Percentiles rank a stretch among this genome's conserved stretches.
phyloP scores from a whole-genome alignment of 2,329 filamentous ascomycete species.

The Anisogramma anomala region DNA sequence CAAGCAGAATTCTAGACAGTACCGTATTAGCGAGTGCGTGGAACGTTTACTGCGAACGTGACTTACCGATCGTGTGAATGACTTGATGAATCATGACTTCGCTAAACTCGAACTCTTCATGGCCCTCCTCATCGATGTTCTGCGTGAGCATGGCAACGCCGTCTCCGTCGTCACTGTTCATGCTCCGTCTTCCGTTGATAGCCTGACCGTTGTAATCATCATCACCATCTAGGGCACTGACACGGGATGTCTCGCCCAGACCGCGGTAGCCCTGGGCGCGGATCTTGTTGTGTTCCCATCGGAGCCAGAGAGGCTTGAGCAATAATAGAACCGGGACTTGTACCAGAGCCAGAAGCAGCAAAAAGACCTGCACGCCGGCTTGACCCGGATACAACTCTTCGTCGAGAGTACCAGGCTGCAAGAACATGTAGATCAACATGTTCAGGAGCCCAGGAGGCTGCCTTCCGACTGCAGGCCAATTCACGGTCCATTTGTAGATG shows the following conservation, averaged over 20 bases:
- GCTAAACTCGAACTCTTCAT: conserved; percentile 94
- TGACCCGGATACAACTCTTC: conserved; percentile 72
- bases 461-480: conserved; percentile 59
- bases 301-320: conserved; percentile 90
- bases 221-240: conserved; percentile 84
- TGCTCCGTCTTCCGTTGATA: conserved; percentile 42
- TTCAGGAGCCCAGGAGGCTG: conserved; percentile 83
- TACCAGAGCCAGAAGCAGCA: conserved; percentile 69
- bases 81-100: conserved; percentile 98
- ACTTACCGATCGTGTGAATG: conserved; percentile 92
- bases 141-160: conserved; percentile 82
- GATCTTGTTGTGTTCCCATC: conserved; percentile 84
- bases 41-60: background rate
- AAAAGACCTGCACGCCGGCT: conserved; percentile 57
- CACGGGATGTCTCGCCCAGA: conserved; percentile 76
- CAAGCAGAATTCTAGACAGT: conserved; percentile 79
- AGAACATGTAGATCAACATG: conserved; percentile 99
- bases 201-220: conserved; percentile 59
- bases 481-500: conserved; percentile 90
- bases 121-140: conserved; percentile 64
- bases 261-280: conserved; percentile 83
- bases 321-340: conserved; percentile 89
- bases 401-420: conserved; percentile 66
- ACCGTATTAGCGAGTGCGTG: conserved; percentile 21
- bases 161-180: conserved; percentile 63